phyloP scores from a whole-genome alignment of 78 protist species.

The Dictyostelium purpureum region DNA sequence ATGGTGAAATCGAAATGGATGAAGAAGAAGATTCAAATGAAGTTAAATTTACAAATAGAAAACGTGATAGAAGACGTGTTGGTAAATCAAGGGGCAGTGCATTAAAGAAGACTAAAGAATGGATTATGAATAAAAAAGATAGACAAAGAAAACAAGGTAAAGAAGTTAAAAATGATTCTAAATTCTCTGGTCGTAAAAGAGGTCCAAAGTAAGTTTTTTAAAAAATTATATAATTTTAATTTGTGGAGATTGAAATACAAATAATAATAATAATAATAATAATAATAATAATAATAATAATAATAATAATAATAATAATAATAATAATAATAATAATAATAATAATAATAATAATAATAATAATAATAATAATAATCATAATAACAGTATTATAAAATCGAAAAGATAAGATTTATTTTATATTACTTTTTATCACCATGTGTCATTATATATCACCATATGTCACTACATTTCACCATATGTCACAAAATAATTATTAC shows the following conservation, averaged over 20 bases:
- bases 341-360: not conserved
- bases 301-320: not conserved
- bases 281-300: too few species aligned
- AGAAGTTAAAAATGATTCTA: slow-evolving; percentile 85
- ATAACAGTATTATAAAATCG: not conserved
- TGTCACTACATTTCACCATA: too few species aligned
- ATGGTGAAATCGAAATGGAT: not conserved
- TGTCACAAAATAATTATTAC: too few species aligned
- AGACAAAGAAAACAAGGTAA: slow-evolving; percentile 88
- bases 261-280: not conserved
- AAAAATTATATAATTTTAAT: not conserved
- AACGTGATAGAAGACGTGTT: slow-evolving; percentile 27
- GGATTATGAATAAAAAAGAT: slow-evolving; percentile 89
- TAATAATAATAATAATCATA: not conserved
- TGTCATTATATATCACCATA: too few species aligned
- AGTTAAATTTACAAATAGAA: slow-evolving; percentile 66
- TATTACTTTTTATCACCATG: too few species aligned
- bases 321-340: not conserved
- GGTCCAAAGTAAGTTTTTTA: slow-evolving; percentile 44
- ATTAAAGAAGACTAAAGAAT: slow-evolving; percentile 50
- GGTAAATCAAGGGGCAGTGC: not conserved
- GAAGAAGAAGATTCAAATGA: slow-evolving; percentile 9
- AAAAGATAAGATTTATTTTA: not conserved
- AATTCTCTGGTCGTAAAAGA: slow-evolving; percentile 90
- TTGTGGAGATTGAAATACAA: not conserved